Conservation (phyloP, 192 early-diverging fungal genomes). For the Backusella circina region DNA sequence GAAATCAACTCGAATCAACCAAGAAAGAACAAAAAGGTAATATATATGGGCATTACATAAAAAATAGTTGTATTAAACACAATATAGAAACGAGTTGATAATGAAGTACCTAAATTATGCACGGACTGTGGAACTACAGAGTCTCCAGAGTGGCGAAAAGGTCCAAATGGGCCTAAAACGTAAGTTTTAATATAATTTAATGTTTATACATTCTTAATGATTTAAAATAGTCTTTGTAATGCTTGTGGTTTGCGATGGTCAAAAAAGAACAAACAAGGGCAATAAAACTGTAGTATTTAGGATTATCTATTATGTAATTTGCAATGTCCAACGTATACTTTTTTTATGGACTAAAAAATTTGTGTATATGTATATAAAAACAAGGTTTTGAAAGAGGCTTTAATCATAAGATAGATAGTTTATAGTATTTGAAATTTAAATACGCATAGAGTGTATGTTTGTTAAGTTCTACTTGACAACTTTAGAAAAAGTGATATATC, state of each 20-base stretch:
- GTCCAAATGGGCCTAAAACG: slow-evolving; percentile 54
- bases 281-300: neutral
- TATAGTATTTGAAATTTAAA: too few species aligned
- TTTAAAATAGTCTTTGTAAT: slow-evolving; percentile 43
- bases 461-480: too few species aligned
- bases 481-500: too few species aligned
- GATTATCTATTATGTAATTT: neutral
- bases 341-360: neutral
- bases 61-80: neutral
- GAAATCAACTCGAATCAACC: neutral
- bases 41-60: neutral
- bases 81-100: slow-evolving; percentile 3
- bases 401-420: too few species aligned
- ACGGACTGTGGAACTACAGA: slow-evolving; percentile 45
- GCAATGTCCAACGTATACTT: neutral
- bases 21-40: slow-evolving; percentile 17
- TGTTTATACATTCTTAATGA: neutral
- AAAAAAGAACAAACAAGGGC: slow-evolving; percentile 19
- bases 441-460: too few species aligned
- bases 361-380: too few species aligned
- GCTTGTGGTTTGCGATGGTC: slow-evolving; percentile 49
- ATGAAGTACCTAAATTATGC: slow-evolving; percentile 6
- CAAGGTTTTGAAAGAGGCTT: too few species aligned
- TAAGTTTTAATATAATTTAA: slow-evolving; percentile 17
- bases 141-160: slow-evolving; percentile 53